phyloP scores from a whole-genome alignment of 371 early-diverging fungal species.

The Edhazardia aedis region DNA sequence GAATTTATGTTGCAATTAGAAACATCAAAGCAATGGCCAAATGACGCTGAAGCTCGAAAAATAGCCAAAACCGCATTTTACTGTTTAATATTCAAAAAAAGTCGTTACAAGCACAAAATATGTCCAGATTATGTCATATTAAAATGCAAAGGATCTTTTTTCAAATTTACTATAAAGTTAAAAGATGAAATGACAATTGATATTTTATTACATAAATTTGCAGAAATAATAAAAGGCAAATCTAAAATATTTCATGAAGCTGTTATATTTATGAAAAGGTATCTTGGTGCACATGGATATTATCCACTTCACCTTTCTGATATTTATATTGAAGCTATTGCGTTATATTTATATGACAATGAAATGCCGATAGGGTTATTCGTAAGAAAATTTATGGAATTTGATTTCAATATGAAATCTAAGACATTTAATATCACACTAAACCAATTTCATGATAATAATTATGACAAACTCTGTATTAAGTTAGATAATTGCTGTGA shows the following conservation, averaged over 20 bases:
- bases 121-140: slow-evolving; percentile 13
- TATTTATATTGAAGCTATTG: slow-evolving; percentile 12
- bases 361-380: background rate
- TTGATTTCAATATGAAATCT: background rate
- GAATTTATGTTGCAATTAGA: slow-evolving; percentile 5
- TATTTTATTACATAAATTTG: background rate
- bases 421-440: background rate
- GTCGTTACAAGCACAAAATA: slow-evolving; percentile 5
- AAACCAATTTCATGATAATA: background rate
- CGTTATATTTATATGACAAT: background rate
- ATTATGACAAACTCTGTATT: background rate
- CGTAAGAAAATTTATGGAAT: background rate
- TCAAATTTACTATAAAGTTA: slow-evolving; percentile 10
- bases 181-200: background rate
- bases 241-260: background rate
- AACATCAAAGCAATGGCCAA: slow-evolving; percentile 14
- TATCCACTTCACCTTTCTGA: slow-evolving; percentile 19
- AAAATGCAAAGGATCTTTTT: slow-evolving; percentile 9
- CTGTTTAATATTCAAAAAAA: slow-evolving; percentile 14
- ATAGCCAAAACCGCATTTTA: slow-evolving; percentile 28
- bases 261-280: slow-evolving; percentile 1
- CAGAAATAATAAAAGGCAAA: background rate
- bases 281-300: slow-evolving; percentile 14
- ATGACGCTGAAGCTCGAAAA: slow-evolving; percentile 10
- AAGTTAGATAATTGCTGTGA: background rate